Base-by-base conservation (phyloP, 2,329 filamentous ascomycete species). In the Penicillium sp. region DNA sequence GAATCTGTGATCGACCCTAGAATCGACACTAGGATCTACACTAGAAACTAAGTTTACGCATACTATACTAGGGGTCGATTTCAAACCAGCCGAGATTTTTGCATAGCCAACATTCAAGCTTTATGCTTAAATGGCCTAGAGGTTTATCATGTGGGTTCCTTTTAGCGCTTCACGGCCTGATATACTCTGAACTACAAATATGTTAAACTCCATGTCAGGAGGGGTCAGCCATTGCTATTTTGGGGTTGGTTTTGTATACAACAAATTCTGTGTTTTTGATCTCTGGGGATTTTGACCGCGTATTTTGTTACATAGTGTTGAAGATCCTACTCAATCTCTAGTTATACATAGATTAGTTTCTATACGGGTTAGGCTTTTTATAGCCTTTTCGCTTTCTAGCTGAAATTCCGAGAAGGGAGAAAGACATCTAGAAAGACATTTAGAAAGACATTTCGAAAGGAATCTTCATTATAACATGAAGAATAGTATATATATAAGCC, bases 51-150 rank as follows among this genome's bases (percentile, higher is more conserved):
- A 11, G 2, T 16, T 26, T n/a, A 12, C 12, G 14, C 11, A 16
- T 31, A 26, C 14, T 50, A 50, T 42, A 42, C 25, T 42, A 38
- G 38, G 31, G 46, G 25, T 53, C 26, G 7, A 42, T 47, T 31
- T 43, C 37, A 42, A 30, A 45, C 12, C 47, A 12, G 47, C 26
- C 36, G 35, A 52, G 50, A 45, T 25, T 19, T 44, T 50, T 50
- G 56, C 47, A 25, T 53, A 36, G 45, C 28, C 41, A 55, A 57
- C 16, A 41, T 53, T 56, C 52, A 50, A 61, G 42, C 31, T 57
- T 64, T 61, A 63, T 58, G 56, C 60, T 63, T 61, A 59, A 58
- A 45, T 36, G 56, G 51, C 53, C 60, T 47, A 58, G 56, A 62
- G 56, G 56, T 41, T 41, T 54, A 43, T 57, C 45, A 46, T 58